Base-by-base conservation (phyloP, 441 rosid species). In the Metrosideros polymorpha region DNA sequence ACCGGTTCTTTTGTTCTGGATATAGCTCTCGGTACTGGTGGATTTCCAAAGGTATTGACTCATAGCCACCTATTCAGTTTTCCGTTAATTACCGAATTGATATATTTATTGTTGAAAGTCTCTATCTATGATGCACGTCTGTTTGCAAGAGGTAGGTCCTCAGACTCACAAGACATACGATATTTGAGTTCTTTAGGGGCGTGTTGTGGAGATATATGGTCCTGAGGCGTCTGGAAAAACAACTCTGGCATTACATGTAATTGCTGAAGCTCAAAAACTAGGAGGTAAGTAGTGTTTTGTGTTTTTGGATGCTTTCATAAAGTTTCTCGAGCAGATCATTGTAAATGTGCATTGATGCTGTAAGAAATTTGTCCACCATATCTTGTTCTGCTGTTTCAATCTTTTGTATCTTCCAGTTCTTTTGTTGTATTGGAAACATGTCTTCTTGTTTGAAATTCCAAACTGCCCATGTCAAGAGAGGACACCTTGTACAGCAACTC, bases 161-260 rank as follows among this genome's bases (percentile, higher is more conserved):
- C 45, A 83, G 82, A 55, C 84, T 91, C 66, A 86, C 63, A 86
- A 83, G 87, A 90, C 84, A 76, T 85, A 84, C 24, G 88, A 75
- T 82, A 15, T 86, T 91, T 88, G 76, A 76, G 45, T 84, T 85
- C 22, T 77, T 85, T 86, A 98, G 99, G 99, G 99, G 13, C 99
- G 99, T 85, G 99, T 98, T 56, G 96, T 95, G 89, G 99, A 96
- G 93, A 94, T 98, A 86, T 98, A 91, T 92, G 99, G 99, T 84
- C 99, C 99, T 14, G 99, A 95, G 95, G 99, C 99, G 59, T 95
- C 99, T 87, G 99, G 99, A 45, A 98, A 98, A 89, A 98, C 99
- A 85, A 98, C 99, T 57, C 97, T 98, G 87, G 98, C 96, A 39
- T 92, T 96, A 30, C 99, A 98, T 90, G 98, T 93, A 84, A 96